phyloP scores from a whole-genome alignment of 2,329 filamentous ascomycete species.

The Hyphodiscus sp. region DNA sequence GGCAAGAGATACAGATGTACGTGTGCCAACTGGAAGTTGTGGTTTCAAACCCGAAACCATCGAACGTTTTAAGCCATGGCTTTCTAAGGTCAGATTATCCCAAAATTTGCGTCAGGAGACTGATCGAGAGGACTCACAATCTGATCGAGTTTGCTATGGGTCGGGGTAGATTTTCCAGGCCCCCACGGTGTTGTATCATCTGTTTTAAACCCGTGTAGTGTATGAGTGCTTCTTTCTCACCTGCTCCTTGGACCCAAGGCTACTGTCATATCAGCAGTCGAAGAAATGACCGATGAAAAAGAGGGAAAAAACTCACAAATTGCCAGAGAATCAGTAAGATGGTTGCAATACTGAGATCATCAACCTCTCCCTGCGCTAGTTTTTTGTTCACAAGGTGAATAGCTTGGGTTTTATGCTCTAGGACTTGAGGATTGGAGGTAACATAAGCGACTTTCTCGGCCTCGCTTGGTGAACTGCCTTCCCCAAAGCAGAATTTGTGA shows the following conservation, averaged over 20 bases:
- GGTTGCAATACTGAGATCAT: neutral
- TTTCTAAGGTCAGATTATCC: neutral
- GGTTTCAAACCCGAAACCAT: neutral
- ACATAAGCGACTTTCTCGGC: neutral
- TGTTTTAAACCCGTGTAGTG: neutral
- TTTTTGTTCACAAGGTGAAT: neutral
- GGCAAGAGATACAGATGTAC: neutral
- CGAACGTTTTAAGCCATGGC: neutral
- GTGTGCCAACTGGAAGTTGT: neutral
- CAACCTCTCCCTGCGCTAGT: neutral
- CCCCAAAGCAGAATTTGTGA: neutral
- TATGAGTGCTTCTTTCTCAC: neutral
- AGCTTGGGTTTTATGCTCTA: neutral
- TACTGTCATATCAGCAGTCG: neutral
- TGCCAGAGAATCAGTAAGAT: neutral
- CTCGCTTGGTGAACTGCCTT: neutral
- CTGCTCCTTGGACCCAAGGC: neutral
- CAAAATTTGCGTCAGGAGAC: neutral
- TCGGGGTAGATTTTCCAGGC: neutral
- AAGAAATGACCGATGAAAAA: neutral
- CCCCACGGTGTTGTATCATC: neutral
- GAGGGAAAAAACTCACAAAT: neutral
- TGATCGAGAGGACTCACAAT: neutral
- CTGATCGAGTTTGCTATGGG: neutral
- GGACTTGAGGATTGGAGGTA: neutral